phyloP scores from a whole-genome alignment of 2,329 filamentous ascomycete genomes.

The Phialophora macrospora region DNA sequence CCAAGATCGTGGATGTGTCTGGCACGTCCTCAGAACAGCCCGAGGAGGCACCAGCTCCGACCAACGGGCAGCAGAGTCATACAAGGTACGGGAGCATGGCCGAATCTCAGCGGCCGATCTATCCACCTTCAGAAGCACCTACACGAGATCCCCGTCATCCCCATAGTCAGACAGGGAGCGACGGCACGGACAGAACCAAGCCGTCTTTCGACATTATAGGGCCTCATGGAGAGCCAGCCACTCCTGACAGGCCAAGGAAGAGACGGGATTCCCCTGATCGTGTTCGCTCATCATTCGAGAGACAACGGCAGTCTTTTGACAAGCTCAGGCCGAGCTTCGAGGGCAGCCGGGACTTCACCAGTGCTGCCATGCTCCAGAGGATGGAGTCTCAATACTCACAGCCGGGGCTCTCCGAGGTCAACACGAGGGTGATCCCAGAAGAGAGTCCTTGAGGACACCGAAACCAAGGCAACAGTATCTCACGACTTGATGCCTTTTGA shows the following conservation, averaged over 20 bases:
- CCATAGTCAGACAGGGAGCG: slow-evolving; percentile 85
- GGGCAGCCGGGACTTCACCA: slow-evolving; percentile 86
- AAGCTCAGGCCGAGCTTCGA: slow-evolving; percentile 82
- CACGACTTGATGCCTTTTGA: slow-evolving; percentile 30
- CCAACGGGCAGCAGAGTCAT: slow-evolving; percentile 44
- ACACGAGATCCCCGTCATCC: slow-evolving; percentile 82
- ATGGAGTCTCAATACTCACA: slow-evolving; percentile 74
- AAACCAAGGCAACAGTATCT: slow-evolving; percentile 12
- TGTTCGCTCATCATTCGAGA: slow-evolving; percentile 82
- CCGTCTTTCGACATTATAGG: slow-evolving; percentile 38
- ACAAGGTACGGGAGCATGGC: slow-evolving; percentile 62
- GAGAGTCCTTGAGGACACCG: slow-evolving; percentile 20
- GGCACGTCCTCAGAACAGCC: slow-evolving; percentile 64
- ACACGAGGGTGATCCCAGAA: slow-evolving; percentile 33
- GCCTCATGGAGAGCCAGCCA: slow-evolving; percentile 62
- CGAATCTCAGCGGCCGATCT: slow-evolving; percentile 90
- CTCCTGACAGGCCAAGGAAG: slow-evolving; percentile 52
- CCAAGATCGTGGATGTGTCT: slow-evolving; percentile 54
- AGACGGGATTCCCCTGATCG: slow-evolving; percentile 67
- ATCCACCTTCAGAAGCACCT: slow-evolving; percentile 82
- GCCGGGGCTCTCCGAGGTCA: slow-evolving; percentile 27
- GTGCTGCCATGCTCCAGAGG: slow-evolving; percentile 79
- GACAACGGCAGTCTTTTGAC: slow-evolving; percentile 85
- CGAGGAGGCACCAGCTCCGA: slow-evolving; percentile 49
- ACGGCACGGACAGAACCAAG: slow-evolving; percentile 84